Evolutionary conservation across 2,329 filamentous ascomycete genomes (phyloP).

Genomic region (Pseudogymnoascus sp.): DNA sequence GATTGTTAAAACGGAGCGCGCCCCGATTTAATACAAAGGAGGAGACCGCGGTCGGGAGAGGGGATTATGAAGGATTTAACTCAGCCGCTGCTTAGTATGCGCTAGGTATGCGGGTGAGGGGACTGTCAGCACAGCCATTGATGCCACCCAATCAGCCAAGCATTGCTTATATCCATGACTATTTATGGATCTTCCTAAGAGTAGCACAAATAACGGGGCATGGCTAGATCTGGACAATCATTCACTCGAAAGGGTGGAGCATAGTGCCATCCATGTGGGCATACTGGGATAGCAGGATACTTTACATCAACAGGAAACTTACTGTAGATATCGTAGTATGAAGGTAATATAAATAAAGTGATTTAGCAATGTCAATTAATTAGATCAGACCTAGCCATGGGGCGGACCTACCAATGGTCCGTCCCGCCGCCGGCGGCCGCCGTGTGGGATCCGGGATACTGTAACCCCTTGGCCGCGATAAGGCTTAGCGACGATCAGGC

Average conservation of each 20-base stretch:
- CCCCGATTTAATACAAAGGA: not conserved
- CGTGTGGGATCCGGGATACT: not conserved
- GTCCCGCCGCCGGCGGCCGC: not conserved
- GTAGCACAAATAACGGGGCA: not conserved
- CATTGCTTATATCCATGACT: slow-evolving; percentile 15
- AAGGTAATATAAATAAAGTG: not conserved
- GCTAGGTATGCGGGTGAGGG: not conserved
- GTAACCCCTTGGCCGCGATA: not conserved
- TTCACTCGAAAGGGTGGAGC: not conserved
- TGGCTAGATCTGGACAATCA: not conserved
- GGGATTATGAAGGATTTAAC: not conserved
- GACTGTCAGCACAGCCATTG: slow-evolving; percentile 42
- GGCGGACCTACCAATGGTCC: not conserved
- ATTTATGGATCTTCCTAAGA: not conserved
- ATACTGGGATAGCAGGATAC: not conserved
- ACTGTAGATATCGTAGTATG: not conserved
- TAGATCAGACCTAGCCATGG: not conserved
- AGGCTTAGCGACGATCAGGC: not conserved
- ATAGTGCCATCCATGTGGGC: not conserved
- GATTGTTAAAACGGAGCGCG: not conserved
- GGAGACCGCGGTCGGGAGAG: not conserved
- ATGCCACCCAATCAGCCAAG: slow-evolving; percentile 48
- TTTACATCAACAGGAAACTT: not conserved
- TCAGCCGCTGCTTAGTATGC: slow-evolving; percentile 21
- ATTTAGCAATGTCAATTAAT: not conserved